Percentiles rank a stretch among this genome's conserved stretches.
Conservation (phyloP, 768 basidiomycete species). For the Floccularia luteovirens region DNA sequence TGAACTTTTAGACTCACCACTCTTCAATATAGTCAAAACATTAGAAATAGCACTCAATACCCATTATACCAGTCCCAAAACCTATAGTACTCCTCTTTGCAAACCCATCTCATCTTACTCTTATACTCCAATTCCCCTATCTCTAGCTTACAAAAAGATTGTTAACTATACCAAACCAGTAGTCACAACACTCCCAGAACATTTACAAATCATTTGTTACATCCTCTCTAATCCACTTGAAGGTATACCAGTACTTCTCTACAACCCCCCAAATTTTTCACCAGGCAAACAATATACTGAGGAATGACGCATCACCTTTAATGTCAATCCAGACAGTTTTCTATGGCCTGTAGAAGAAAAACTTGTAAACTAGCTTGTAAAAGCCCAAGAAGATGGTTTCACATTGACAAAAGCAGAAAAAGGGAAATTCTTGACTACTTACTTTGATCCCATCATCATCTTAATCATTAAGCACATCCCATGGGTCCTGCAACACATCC, state of each 20-base stretch:
- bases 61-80: not conserved
- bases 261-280: conserved; percentile 21
- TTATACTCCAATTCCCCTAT: not conserved
- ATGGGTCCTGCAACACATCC: conserved; percentile 13
- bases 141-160: conserved; percentile 22
- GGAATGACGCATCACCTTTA: conserved; percentile 14
- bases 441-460: not conserved
- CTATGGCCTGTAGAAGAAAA: conserved; percentile 26
- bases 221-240: conserved; percentile 26
- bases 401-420: conserved; percentile 21
- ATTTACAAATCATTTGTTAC: conserved; percentile 17
- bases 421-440: conserved; percentile 13
- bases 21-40: too few species aligned
- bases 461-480: conserved; percentile 9
- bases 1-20: too few species aligned
- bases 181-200: conserved; percentile 20
- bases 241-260: conserved; percentile 16
- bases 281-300: conserved; percentile 16
- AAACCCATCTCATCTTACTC: not conserved
- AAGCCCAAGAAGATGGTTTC: conserved; percentile 21
- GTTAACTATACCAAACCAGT: conserved; percentile 23
- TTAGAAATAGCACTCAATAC: too few species aligned
- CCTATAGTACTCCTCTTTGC: not conserved
- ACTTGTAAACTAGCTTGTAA: conserved; percentile 20
- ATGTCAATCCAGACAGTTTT: conserved; percentile 19